These are phyloP conservation scores for Colletotrichum somersetense DNA, from an alignment of 2,329 filamentous ascomycete species.

Conservation along the genomic window DNA sequence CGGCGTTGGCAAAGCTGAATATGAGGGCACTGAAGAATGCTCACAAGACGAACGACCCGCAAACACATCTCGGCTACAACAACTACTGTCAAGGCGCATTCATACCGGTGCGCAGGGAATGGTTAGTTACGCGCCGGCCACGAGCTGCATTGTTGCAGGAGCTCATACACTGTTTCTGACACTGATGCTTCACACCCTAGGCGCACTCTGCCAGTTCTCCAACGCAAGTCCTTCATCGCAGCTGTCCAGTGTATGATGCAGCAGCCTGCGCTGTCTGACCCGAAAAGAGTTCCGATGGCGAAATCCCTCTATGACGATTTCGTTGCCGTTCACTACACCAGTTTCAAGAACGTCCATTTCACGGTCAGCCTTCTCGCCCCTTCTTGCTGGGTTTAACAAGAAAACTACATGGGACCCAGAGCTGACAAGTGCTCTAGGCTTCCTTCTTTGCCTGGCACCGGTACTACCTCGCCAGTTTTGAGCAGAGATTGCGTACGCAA, in stretches of 20 bases:
- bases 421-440: neutral
- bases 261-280: slow-evolving; percentile 41
- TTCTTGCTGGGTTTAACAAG: too few relatives aligned
- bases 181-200: slow-evolving; percentile 9
- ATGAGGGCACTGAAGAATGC: slow-evolving; percentile 18
- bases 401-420: too few relatives aligned
- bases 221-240: slow-evolving; percentile 45
- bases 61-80: neutral
- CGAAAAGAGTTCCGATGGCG: slow-evolving; percentile 39
- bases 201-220: slow-evolving; percentile 42
- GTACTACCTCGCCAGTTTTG: slow-evolving; percentile 38
- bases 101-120: slow-evolving; percentile 26
- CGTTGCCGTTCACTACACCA: slow-evolving; percentile 42
- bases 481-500: slow-evolving; percentile 38
- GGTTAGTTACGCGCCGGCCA: neutral
- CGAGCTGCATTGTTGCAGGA: neutral
- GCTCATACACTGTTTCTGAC: too few relatives aligned
- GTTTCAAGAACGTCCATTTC: slow-evolving; percentile 28
- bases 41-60: slow-evolving; percentile 8
- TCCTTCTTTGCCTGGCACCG: slow-evolving; percentile 43
- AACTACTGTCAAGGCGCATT: slow-evolving; percentile 14
- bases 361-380: slow-evolving; percentile 21
- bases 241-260: slow-evolving; percentile 48
- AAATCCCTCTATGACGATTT: slow-evolving; percentile 45
- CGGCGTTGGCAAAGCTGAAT: slow-evolving; percentile 15